These are phyloP conservation scores for Cercospora citrullina DNA, from an alignment of 2,329 filamentous ascomycete species.

Conservation along the genomic window DNA sequence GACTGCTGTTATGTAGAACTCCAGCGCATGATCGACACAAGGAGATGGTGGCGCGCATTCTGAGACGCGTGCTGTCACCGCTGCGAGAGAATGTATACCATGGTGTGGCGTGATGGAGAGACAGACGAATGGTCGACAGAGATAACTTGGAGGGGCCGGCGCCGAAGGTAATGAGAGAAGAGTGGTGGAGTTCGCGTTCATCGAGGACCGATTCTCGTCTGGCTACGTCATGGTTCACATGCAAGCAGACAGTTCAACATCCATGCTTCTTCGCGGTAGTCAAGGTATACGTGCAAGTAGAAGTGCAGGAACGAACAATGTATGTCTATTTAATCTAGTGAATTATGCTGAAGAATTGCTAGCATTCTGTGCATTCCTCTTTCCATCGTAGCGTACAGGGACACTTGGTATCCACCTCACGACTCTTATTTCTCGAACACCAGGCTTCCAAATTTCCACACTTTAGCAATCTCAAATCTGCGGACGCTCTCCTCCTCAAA, in stretches of 20 bases:
- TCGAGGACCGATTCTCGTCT: not conserved
- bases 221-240: constrained; percentile 8
- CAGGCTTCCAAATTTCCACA: constrained; percentile 73
- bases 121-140: not conserved
- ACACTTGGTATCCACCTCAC: too few species aligned
- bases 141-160: not conserved
- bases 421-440: constrained; percentile 39
- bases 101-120: constrained; percentile 2
- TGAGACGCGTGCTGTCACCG: constrained; percentile 20
- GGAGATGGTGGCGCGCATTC: constrained; percentile 34
- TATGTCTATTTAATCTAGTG: not conserved
- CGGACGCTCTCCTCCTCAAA: constrained; percentile 46
- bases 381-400: not conserved
- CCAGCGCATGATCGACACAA: constrained; percentile 33
- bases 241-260: not conserved
- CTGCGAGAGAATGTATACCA: not conserved
- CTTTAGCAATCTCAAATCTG: constrained; percentile 67
- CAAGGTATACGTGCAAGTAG: not conserved
- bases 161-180: not conserved
- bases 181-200: constrained; percentile 1
- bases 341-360: not conserved
- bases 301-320: not conserved
- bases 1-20: constrained; percentile 22
- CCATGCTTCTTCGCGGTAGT: not conserved
- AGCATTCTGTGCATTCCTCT: not conserved